phyloP scores from a whole-genome alignment of 306 rosid genomes.

The Lathyrus tuberosus region DNA sequence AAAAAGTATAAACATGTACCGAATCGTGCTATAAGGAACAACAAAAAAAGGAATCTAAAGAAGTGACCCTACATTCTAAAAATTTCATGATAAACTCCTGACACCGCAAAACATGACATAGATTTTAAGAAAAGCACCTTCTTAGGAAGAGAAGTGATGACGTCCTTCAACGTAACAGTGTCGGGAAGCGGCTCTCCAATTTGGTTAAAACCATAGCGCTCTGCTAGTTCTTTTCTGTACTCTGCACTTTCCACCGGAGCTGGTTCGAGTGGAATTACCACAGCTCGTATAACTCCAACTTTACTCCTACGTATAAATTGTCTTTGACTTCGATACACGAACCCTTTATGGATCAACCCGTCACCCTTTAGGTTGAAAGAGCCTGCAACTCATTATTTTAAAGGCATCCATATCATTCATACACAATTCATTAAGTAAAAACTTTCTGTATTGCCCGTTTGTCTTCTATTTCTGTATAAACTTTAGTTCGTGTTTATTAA shows the following conservation, averaged over 20 bases:
- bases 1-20: neutral
- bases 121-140: constrained; percentile 51
- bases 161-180: constrained; percentile 67
- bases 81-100: constrained; percentile 12
- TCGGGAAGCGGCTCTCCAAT: constrained; percentile 87
- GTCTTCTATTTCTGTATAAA: too few species aligned
- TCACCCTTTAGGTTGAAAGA: constrained; percentile 44
- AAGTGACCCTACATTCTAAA: constrained; percentile 12
- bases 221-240: constrained; percentile 67
- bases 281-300: constrained; percentile 58
- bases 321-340: constrained; percentile 41
- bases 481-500: too few species aligned
- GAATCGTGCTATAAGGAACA: constrained; percentile 25
- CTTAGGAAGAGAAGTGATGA: constrained; percentile 83
- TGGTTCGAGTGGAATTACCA: constrained; percentile 72
- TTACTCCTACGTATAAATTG: constrained; percentile 45
- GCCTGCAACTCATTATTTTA: constrained; percentile 42
- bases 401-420: constrained; percentile 16
- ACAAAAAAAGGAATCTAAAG: constrained; percentile 1
- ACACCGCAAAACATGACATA: constrained; percentile 15
- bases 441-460: too few species aligned
- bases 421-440: neutral
- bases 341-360: constrained; percentile 50
- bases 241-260: constrained; percentile 58
- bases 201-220: constrained; percentile 76